Evolutionary conservation across 768 basidiomycete genomes (phyloP).

Genomic region (Sarcodon aspratus): DNA sequence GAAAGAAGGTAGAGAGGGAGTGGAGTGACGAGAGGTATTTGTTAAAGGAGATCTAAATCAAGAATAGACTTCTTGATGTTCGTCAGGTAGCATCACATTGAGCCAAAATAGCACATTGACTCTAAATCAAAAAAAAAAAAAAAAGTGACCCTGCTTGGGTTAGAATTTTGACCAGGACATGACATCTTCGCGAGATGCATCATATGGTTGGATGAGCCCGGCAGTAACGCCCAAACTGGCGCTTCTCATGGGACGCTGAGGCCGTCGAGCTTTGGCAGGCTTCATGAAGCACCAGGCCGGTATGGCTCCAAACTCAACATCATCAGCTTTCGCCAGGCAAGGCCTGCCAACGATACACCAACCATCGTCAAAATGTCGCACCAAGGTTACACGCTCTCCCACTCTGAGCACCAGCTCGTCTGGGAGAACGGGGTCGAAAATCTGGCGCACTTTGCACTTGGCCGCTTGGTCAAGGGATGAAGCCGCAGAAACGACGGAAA

Average conservation of each 20-base stretch:
- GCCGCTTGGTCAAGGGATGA: slow-evolving; percentile 9
- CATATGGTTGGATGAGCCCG: slow-evolving; percentile 29
- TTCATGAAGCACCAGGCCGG: slow-evolving; percentile 72
- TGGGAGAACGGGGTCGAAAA: slow-evolving; percentile 58
- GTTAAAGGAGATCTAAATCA: too few species aligned
- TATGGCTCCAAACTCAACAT: slow-evolving; percentile 58
- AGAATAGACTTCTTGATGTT: too few species aligned
- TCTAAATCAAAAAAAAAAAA: too few species aligned
- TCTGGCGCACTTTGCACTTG: slow-evolving; percentile 47
- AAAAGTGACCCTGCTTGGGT: neutral
- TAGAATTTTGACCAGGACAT: slow-evolving; percentile 67
- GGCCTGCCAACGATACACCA: slow-evolving; percentile 69
- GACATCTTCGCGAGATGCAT: slow-evolving; percentile 32
- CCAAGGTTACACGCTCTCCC: slow-evolving; percentile 51
- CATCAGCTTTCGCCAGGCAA: slow-evolving; percentile 19
- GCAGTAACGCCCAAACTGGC: slow-evolving; percentile 55
- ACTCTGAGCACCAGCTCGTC: slow-evolving; percentile 54
- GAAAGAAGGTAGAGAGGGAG: too few species aligned
- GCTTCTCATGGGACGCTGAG: slow-evolving; percentile 54
- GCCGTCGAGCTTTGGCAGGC: slow-evolving; percentile 43
- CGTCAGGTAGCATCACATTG: too few species aligned
- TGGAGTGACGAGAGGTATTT: too few species aligned
- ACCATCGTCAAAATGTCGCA: slow-evolving; percentile 64
- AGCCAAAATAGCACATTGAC: too few species aligned
- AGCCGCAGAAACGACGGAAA: slow-evolving; percentile 8